Conservation (phyloP, 1,284 basidiomycete species). For the Puccinia novopanici region DNA sequence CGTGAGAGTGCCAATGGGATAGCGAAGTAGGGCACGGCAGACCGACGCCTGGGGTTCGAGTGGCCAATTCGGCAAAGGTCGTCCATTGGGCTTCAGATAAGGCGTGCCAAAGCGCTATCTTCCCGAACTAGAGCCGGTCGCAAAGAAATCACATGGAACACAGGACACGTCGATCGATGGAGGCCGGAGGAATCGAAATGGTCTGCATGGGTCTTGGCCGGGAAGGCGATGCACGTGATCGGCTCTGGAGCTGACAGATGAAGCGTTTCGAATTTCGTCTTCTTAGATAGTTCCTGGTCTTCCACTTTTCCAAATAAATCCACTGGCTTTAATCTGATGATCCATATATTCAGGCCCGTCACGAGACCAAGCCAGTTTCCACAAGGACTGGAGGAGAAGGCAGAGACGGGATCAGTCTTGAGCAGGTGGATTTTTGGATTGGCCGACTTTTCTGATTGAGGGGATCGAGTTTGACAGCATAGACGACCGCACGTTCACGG, state of each 20-base stretch:
- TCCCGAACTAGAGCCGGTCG: slow-evolving; percentile 46
- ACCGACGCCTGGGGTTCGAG: background rate
- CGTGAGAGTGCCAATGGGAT: slow-evolving; percentile 96
- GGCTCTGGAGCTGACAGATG: slow-evolving; percentile 27
- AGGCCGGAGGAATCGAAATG: slow-evolving; percentile 36
- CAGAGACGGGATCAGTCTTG: slow-evolving; percentile 21
- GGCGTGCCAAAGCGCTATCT: slow-evolving; percentile 50
- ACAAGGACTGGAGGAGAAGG: slow-evolving; percentile 33
- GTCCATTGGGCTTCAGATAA: slow-evolving; percentile 42
- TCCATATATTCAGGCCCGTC: slow-evolving; percentile 35
- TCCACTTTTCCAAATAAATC: slow-evolving; percentile 20
- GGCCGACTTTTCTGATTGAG: background rate
- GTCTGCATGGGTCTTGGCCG: slow-evolving; percentile 38
- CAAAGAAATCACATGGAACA: slow-evolving; percentile 49
- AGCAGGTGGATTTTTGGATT: slow-evolving; percentile 5
- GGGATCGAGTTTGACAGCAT: slow-evolving; percentile 18
- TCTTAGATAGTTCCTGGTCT: slow-evolving; percentile 11
- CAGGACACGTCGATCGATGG: slow-evolving; percentile 28
- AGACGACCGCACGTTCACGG: slow-evolving; percentile 17
- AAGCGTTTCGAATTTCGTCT: slow-evolving; percentile 21
- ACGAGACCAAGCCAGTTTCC: slow-evolving; percentile 46
- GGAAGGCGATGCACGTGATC: slow-evolving; percentile 48
- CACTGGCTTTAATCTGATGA: slow-evolving; percentile 22
- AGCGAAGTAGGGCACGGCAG: slow-evolving; percentile 66
- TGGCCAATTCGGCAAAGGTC: background rate